Evolutionary conservation across 176 grass and related monocot genomes (phyloP).

Genomic region (Eragrostis curvula): DNA sequence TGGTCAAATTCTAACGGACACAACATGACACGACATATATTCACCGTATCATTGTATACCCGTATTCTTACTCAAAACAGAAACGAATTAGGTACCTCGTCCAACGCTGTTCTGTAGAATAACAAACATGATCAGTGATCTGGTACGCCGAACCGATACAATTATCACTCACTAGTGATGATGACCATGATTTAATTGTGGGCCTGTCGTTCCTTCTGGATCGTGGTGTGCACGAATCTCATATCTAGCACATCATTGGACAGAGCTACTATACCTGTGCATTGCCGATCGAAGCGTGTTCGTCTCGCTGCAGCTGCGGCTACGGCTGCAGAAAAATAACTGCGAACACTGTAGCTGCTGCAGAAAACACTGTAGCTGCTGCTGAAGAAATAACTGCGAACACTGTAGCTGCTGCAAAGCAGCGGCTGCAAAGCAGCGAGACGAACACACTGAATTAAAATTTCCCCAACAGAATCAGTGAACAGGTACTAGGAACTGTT

Average conservation of each 20-base stretch:
- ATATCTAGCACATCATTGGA: background rate
- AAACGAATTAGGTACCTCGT: slow-evolving; percentile 23
- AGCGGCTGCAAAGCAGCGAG: too few relatives aligned
- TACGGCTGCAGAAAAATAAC: too few relatives aligned
- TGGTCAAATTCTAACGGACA: background rate
- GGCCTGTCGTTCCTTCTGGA: slow-evolving; percentile 10
- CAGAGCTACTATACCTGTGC: background rate
- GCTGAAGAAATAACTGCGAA: too few relatives aligned
- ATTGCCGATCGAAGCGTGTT: background rate
- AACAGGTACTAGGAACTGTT: background rate
- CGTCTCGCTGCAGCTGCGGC: too few relatives aligned
- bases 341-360: too few relatives aligned
- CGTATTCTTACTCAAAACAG: background rate
- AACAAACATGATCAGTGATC: background rate
- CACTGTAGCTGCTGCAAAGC: too few relatives aligned
- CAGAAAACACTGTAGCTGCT: too few relatives aligned
- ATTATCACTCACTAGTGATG: slow-evolving; percentile 36
- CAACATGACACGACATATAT: background rate
- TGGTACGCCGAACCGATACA: slow-evolving; percentile 15
- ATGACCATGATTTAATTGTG: slow-evolving; percentile 9
- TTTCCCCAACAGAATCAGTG: background rate
- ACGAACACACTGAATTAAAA: too few relatives aligned
- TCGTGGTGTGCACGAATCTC: slow-evolving; percentile 22
- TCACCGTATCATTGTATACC: slow-evolving; percentile 2
- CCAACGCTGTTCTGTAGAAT: slow-evolving; percentile 1